Evolutionary conservation across 805 yeast genomes (phyloP), one percentile per base, ranked within the genome.

Genomic region (Candida odintsovae): DNA sequence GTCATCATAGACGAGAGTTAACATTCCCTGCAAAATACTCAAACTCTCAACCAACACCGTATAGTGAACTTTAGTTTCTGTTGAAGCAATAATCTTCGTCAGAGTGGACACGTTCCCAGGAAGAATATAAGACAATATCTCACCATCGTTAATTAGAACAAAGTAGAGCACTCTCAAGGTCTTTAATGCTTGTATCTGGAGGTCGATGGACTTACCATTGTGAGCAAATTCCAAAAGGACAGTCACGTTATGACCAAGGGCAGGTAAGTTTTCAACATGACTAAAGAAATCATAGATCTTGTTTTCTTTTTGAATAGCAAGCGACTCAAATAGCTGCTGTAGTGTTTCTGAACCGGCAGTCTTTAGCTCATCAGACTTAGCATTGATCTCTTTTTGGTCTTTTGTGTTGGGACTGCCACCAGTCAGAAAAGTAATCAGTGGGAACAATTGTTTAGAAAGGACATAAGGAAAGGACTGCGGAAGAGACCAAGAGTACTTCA

Each of bases 51-150:
- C 52, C 1, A 68, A 47, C 0, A 74, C 71, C 16, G 65, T 62
- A 44, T 65, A 71, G 44, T 75, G 75, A 1, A 69, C 62, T 15
- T 53, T 60, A 2, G 60, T 23, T 1, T 70, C 68, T 3, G 65
- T 59, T 7, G 43, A 48, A 0, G 61, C 45, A 0, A 74, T 46
- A 6, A 73, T 49, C 45, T 72, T 77, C 2, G 73, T 63, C 37
- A 76, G 52, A 0, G 64, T 52, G 0, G 82, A 77, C 0, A 77
- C 72, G 36, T 66, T 74, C 3, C 82, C 82, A 0, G 83, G 83
- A 19, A 77, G 55, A 42, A 77, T 68, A 52, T 70, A 67, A 0
- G 81, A 75, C 3, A 77, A 43, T 3, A 70, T 56, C 47, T 77
- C 82, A 12, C 80, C 81, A 56, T 76, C 74, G 18, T 63, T 42